Base-by-base conservation (phyloP, 129 eudicot species). In the Mikania micrantha region DNA sequence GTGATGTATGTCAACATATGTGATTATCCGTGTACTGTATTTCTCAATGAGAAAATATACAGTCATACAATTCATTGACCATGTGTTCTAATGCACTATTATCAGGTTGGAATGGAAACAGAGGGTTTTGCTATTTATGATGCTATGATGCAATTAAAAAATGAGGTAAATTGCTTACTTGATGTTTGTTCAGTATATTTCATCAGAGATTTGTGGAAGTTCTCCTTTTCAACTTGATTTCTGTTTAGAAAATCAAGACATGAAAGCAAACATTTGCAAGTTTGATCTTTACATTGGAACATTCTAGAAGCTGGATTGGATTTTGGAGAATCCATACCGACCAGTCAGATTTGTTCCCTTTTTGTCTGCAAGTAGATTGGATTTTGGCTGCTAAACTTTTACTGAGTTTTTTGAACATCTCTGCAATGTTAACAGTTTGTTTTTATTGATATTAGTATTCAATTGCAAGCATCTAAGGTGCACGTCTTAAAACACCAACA, bases 81-180 rank as follows among this genome's bases (percentile, higher is more conserved):
- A 31, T 45, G 17, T 69, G 31, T 60, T 24, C 34, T 24, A 20
- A 17, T 41, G n/a, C 27, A 12, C 32, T 57, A 32, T 66, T 16
- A 59, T 48, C 78, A 93, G 98, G 87, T 89, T 64, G 96, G 83
- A 32, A 73, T 77, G 95, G 98, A 88, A 75, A 57, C 77, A 0
- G 92, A 86, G 63, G 98, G 98, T 72, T 93, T 88, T 79, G 92
- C 95, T 15, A 88, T 93, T 39, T 93, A 93, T 84, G 96, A 93
- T 84, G 79, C 88, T 17, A 74, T 93, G 92, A 93, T 82, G 96
- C 87, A 78, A 68, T 24, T 88, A 64, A 80, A 83, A 75, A 80
- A 73, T 31, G 90, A 86, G 96, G 98, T 86, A 57, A 27, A 34
- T 5, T 42, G 40, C 66, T 66, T 61, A 41, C 53, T 64, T 69